Base-by-base conservation (phyloP, 2,329 filamentous ascomycete genomes). In the Cladophialophora bantiana region DNA sequence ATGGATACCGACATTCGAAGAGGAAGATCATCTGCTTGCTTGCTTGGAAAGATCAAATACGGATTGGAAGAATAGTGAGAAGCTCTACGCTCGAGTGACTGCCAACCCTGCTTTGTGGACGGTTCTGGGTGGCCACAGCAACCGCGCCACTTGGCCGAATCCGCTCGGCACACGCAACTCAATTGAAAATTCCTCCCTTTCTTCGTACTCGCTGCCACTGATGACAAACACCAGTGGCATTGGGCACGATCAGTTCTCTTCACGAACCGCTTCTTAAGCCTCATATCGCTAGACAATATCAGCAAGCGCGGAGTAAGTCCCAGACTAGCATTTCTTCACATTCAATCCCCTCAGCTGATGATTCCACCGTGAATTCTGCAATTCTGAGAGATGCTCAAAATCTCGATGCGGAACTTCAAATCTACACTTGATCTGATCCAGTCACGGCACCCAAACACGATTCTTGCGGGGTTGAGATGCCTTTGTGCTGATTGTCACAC, bases 311-410 rank as follows among this genome's bases (percentile, higher is more conserved):
- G 48, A 26, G 59, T 61, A 53, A 40, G 59, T 31, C 20, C 38
- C 12, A n/a, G 36, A 9, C n/a, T 6, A 38, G 3, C 50, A 26
- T 48, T 34, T 26, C 18, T 4, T 54, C 20, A 20, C 12, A 34
- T 50, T 31, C 13, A 10, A n/a, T 7, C 26, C 53, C 40, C 35
- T 13, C 18, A 62, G 7, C 10, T 70, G 68, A 70, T 70, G 68
- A 68, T 36, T 55, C 20, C 62, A 56, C 66, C 34, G 63, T 66
- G 68, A 70, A 70, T 70, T 70, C 68, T 70, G 68, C 68, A 70
- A 70, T 68, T 59, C 68, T 66, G 68, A 70, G 62, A 62, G 58
- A 61, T 59, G 34, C 38, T 34, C 15, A 32, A 42, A 52, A 59
- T 59, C 57, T 64, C 59, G 52, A 68, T 70, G 68, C 64, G 45